Conservation (phyloP, 1,139 yeast genomes). For the Geotrichum australiense region DNA sequence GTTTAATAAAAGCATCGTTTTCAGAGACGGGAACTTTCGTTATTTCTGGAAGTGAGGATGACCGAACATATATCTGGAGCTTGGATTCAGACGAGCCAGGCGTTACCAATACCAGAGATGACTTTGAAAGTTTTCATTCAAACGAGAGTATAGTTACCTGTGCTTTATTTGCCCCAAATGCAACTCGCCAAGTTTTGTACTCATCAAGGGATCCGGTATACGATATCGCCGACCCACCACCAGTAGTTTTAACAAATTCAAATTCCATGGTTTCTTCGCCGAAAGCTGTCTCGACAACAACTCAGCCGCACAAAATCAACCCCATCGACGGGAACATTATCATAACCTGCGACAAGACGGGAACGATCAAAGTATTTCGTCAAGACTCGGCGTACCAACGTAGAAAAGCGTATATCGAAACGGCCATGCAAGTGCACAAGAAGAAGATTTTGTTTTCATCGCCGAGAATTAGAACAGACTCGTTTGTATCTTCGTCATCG, state of each 20-base stretch:
- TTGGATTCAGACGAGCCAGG: slow-evolving; percentile 20
- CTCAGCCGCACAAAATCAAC: slow-evolving; percentile 1
- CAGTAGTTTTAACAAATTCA: slow-evolving; percentile 1
- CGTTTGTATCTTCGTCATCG: neutral
- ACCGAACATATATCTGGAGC: slow-evolving; percentile 56
- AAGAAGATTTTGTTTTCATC: slow-evolving; percentile 6
- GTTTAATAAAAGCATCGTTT: slow-evolving; percentile 63
- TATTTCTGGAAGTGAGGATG: slow-evolving; percentile 44
- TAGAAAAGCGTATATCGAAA: slow-evolving; percentile 20
- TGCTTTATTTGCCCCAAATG: slow-evolving; percentile 74
- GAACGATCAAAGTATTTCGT: slow-evolving; percentile 69
- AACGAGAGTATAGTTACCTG: slow-evolving; percentile 67
- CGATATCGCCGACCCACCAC: slow-evolving; percentile 43
- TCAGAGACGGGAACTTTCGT: slow-evolving; percentile 46
- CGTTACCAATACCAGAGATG: slow-evolving; percentile 25
- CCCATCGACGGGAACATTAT: slow-evolving; percentile 42
- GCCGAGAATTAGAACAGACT: neutral
- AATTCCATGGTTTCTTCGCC: neutral
- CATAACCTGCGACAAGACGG: slow-evolving; percentile 70
- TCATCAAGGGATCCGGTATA: slow-evolving; percentile 73
- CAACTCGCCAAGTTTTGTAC: slow-evolving; percentile 56
- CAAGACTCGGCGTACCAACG: slow-evolving; percentile 55
- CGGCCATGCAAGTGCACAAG: slow-evolving; percentile 7
- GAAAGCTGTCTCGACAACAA: neutral
- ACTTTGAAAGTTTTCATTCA: slow-evolving; percentile 63